Evolutionary conservation across 1,284 basidiomycete species (phyloP).

Genomic region (Austropuccinia psidii): DNA sequence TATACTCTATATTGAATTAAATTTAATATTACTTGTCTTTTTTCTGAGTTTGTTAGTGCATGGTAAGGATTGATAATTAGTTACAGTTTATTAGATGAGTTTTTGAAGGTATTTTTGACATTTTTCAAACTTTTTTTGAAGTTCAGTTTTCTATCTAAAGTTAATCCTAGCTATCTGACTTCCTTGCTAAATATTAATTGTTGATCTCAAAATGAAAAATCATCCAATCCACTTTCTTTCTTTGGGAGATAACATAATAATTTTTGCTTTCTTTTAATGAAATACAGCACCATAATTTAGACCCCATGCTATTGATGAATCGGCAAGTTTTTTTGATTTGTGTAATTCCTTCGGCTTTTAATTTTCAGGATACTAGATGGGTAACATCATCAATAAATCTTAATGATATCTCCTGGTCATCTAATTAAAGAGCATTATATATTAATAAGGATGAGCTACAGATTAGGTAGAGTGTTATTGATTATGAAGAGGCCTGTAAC

Average conservation of each 20-base stretch:
- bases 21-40: not conserved
- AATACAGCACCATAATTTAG: conserved; percentile 4
- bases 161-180: not conserved
- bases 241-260: not conserved
- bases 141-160: not conserved
- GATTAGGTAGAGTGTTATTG: not conserved
- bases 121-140: not conserved
- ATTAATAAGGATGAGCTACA: conserved; percentile 2
- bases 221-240: not conserved
- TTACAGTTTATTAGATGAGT: not conserved
- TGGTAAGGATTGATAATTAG: not conserved
- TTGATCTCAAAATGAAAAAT: not conserved
- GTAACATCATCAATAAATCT: conserved; percentile 15
- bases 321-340: not conserved
- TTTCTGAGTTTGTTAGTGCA: not conserved
- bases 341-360: not conserved
- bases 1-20: not conserved
- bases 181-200: not conserved
- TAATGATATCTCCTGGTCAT: not conserved
- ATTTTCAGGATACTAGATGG: not conserved
- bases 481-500: not conserved
- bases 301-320: not conserved
- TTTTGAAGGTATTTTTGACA: not conserved
- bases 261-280: not conserved
- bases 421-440: not conserved